Base-by-base conservation (phyloP, 177 flowering plant genomes). In the Vitis hybrid region DNA sequence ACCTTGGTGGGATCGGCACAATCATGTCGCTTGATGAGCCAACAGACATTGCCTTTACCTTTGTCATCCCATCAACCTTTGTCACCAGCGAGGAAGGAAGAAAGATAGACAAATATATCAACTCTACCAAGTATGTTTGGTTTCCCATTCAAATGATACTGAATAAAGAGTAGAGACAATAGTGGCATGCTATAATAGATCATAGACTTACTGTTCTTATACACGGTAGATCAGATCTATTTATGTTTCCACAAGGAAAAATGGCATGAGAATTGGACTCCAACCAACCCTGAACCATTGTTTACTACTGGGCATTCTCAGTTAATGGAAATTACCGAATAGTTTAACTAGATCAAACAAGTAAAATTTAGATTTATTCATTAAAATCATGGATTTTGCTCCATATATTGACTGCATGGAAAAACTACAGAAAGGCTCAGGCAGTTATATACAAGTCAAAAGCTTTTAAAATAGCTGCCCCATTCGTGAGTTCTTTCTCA, bases 401-500 rank as follows among this genome's bases (percentile, higher is more conserved):
- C 3, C 20, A 26, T 45, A 2, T 7, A 14, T 26, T 34, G 29
- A 3, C 18, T 11, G 54, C 11, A 53, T 19, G 20, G 51, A n/a
- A 6, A 50, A 2, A 11, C 13, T 53, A 18, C 81, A 91, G 92
- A 66, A 73, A 77, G 5, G 78, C 92, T n/a, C 61, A n/a, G 57
- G 93, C 90, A 2, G 74, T 83, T 6, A 84, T 88, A 65, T 64
- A 78, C 71, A 88, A 77, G 73, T 63, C 91, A 8, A 63, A 5
- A 58, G 66, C 76, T 3, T 69, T 67, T 1, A 69, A 63, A 1
- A 69, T 31, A 15, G 15, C 13, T 14, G 88, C 91, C 10, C 93
- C 95, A 0, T 78, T 72, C 29, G 73, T 90, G n/a, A 87, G 90
- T 48, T 82, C 90, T 39, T 92, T 90, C 77, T 90, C 97, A 11